Evolutionary conservation across 140 eudicot genomes (phyloP).

Genomic region (Anethum foeniculum): DNA sequence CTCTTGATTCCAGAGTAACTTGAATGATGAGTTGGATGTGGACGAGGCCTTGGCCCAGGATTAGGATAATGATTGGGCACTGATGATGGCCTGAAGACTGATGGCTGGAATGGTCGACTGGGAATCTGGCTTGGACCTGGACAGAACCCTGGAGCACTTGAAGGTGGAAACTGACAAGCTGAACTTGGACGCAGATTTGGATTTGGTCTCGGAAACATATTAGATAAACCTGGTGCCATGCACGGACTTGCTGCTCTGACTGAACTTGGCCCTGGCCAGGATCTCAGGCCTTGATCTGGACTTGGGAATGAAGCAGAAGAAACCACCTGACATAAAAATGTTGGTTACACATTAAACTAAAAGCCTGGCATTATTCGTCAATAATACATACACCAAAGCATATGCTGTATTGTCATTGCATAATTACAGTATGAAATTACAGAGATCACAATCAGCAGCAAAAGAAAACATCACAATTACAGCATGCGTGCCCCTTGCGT

Average conservation of each 20-base stretch:
- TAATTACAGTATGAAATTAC: background rate
- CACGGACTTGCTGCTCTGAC: background rate
- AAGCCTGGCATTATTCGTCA: background rate
- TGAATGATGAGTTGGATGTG: conserved; percentile 1
- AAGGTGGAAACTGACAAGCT: background rate
- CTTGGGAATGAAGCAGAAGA: background rate
- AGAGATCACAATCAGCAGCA: background rate
- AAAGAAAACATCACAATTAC: background rate
- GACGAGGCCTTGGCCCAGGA: conserved; percentile 9
- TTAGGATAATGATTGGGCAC: background rate
- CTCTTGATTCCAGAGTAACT: conserved; percentile 9
- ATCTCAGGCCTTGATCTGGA: conserved; percentile 12
- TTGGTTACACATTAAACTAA: background rate
- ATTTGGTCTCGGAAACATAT: background rate
- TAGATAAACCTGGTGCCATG: background rate
- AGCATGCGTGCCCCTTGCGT: background rate
- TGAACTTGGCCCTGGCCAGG: conserved; percentile 1
- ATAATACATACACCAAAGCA: background rate
- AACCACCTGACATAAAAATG: conserved; percentile 13
- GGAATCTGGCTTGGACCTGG: background rate
- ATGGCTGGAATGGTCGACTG: background rate
- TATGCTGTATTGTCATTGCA: background rate
- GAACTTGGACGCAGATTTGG: background rate
- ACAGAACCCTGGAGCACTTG: background rate
- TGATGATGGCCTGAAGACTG: background rate